These are phyloP conservation scores for Seiridium cupressi DNA, from an alignment of 2,329 filamentous ascomycete species.

Conservation along the genomic window DNA sequence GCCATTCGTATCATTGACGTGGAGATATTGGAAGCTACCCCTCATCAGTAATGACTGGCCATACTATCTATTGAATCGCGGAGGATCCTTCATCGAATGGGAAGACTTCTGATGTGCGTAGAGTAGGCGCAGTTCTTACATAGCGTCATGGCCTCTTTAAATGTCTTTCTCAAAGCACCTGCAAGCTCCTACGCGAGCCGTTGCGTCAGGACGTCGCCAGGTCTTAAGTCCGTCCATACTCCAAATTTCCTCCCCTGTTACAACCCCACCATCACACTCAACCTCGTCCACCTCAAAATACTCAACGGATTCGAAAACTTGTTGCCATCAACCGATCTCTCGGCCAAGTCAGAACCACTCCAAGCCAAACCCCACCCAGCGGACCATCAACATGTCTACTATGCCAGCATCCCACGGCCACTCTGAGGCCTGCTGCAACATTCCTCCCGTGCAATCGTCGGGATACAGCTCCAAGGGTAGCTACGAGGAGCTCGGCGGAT, in stretches of 20 bases:
- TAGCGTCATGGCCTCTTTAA: no score
- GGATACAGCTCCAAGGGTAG: conserved; percentile 54
- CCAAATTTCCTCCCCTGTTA: neutral
- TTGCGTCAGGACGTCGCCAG: conserved; percentile 3
- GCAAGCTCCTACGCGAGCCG: conserved; percentile 1
- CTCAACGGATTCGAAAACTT: neutral
- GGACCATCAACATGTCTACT: conserved; percentile 39
- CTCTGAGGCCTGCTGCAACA: conserved; percentile 56
- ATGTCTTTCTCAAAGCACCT: conserved; percentile 9
- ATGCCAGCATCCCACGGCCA: conserved; percentile 53
- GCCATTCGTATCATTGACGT: conserved; percentile 6
- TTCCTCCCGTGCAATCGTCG: conserved; percentile 55
- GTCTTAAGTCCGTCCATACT: neutral
- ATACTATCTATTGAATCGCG: neutral
- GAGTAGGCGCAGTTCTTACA: no score
- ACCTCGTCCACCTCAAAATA: neutral
- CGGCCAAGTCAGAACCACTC: neutral
- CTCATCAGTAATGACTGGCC: conserved; percentile 1
- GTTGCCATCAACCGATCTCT: neutral
- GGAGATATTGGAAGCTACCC: conserved; percentile 1
- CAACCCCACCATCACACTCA: neutral
- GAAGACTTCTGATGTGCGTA: neutral
- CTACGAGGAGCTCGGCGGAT: conserved; percentile 54
- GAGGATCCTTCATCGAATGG: neutral
- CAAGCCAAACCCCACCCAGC: neutral